Percentiles rank a stretch among this genome's conserved stretches.
Conservation (phyloP, 352 stramenopile species). For the Globisporangium paroecandrum region DNA sequence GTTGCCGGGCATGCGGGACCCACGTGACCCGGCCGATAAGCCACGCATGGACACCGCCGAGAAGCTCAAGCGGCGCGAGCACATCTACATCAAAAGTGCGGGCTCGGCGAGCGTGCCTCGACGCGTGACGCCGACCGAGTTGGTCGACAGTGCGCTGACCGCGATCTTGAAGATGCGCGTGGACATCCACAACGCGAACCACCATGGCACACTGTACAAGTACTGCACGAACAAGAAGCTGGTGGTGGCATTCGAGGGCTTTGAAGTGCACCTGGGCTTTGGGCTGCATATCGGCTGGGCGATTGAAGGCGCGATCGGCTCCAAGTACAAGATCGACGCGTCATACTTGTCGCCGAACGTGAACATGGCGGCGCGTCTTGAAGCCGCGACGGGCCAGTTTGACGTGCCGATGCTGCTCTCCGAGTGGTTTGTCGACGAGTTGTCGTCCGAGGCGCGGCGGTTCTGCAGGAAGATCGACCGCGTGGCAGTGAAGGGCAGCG, state of each 20-base stretch:
- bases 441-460: conserved; percentile 81
- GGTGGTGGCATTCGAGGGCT: conserved; percentile 82
- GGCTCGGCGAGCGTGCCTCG: conserved; percentile 41
- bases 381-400: conserved; percentile 95
- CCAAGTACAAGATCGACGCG: conserved; percentile 97
- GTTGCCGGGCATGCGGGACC: conserved; percentile 80
- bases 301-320: conserved; percentile 98
- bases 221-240: conserved; percentile 86
- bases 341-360: conserved; percentile 97
- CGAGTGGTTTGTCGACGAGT: conserved; percentile 92
- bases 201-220: conserved; percentile 71
- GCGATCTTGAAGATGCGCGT: conserved; percentile 97
- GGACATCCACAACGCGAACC: conserved; percentile 92
- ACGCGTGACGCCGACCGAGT: conserved; percentile 58
- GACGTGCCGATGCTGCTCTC: conserved; percentile 93
- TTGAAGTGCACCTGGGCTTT: conserved; percentile 94
- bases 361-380: conserved; percentile 96
- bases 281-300: conserved; percentile 98
- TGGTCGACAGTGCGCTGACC: conserved; percentile 94
- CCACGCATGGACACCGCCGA: conserved; percentile 63
- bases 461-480: conserved; percentile 94
- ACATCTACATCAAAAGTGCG: conserved; percentile 63
- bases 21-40: conserved; percentile 69
- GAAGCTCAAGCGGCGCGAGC: conserved; percentile 54
- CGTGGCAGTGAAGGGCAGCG: conserved; percentile 96